Percentiles rank a stretch among this genome's conserved stretches.
These are phyloP conservation scores for Pythium volutum DNA, from an alignment of 352 stramenopile species.

Conservation along the genomic window DNA sequence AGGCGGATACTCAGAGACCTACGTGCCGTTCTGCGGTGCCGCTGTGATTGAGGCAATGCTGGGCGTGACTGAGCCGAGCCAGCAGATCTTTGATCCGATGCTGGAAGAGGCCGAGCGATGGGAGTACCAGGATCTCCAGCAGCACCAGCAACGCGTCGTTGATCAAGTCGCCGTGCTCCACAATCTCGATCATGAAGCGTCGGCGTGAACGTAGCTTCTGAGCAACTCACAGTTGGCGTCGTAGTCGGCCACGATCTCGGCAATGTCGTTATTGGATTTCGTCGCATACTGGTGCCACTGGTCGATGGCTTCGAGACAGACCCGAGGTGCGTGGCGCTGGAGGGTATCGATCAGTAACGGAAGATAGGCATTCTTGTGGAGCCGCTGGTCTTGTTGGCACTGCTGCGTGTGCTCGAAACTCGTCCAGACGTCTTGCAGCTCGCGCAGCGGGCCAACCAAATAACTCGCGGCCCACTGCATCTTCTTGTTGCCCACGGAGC, in stretches of 20 bases:
- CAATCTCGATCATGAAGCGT: conserved; percentile 18
- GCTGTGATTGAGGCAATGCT: conserved; percentile 75
- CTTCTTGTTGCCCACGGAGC: conserved; percentile 23
- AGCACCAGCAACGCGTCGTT: conserved; percentile 57
- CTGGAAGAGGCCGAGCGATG: conserved; percentile 56
- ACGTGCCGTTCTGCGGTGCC: conserved; percentile 89
- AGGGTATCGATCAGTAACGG: conserved; percentile 26
- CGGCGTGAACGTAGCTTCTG: conserved; percentile 10
- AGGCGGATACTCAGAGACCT: conserved; percentile 84
- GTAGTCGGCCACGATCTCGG: conserved; percentile 18
- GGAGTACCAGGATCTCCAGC: conserved; percentile 77
- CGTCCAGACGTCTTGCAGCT: conserved; percentile 23
- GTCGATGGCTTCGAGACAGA: conserved; percentile 22
- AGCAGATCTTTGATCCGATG: conserved; percentile 64
- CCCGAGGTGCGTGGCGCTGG: conserved; percentile 11
- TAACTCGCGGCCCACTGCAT: conserved; percentile 22
- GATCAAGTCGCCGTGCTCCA: conserved; percentile 35
- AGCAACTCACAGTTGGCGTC: conserved; percentile 21
- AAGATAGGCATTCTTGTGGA: conserved; percentile 29
- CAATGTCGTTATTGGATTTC: conserved; percentile 15
- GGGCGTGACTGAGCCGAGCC: conserved; percentile 33
- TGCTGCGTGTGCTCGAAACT: conserved; percentile 19
- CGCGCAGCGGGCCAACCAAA: conserved; percentile 15
- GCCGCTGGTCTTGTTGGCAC: conserved; percentile 15
- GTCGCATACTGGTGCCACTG: conserved; percentile 20